Percentiles rank a stretch among this genome's conserved stretches.
phyloP scores from a whole-genome alignment of 768 basidiomycete species.

The Mycena vulgaris region DNA sequence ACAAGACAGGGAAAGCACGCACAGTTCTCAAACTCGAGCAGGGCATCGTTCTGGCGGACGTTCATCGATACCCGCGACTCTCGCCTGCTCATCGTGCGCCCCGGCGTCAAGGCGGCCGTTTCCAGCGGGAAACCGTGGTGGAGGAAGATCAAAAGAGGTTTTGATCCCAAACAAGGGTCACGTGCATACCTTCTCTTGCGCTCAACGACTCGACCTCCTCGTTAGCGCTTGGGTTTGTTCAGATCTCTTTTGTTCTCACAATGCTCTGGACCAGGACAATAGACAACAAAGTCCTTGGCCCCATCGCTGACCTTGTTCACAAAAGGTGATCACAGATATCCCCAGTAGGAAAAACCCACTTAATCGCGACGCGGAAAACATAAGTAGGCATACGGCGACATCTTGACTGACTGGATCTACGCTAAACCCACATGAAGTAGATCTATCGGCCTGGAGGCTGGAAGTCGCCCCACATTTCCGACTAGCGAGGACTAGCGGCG shows the following conservation, averaged over 20 bases:
- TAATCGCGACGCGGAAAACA: too few relatives aligned
- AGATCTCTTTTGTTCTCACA: neutral
- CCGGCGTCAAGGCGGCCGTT: conserved; percentile 34
- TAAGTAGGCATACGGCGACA: too few relatives aligned
- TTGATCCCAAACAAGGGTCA: conserved; percentile 35
- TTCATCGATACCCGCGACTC: conserved; percentile 77
- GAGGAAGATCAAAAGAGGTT: conserved; percentile 32
- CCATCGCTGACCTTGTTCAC: conserved; percentile 8
- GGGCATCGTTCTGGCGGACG: conserved; percentile 81
- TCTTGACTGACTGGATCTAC: too few relatives aligned
- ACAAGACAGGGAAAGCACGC: conserved; percentile 51
- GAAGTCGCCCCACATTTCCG: too few relatives aligned
- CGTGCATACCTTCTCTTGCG: neutral
- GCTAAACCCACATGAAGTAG: too few relatives aligned
- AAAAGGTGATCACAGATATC: conserved; percentile 23
- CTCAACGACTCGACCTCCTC: neutral
- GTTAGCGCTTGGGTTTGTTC: neutral
- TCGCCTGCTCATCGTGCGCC: conserved; percentile 68
- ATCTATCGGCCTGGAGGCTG: too few relatives aligned
- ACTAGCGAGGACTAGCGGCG: too few relatives aligned
- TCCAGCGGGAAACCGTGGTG: conserved; percentile 22
- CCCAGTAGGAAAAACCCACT: conserved; percentile 22
- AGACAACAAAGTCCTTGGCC: neutral
- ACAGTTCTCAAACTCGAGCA: conserved; percentile 91
- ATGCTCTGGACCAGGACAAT: neutral